Conservation (phyloP, 345 rosid species). For the Boechera stricta region DNA sequence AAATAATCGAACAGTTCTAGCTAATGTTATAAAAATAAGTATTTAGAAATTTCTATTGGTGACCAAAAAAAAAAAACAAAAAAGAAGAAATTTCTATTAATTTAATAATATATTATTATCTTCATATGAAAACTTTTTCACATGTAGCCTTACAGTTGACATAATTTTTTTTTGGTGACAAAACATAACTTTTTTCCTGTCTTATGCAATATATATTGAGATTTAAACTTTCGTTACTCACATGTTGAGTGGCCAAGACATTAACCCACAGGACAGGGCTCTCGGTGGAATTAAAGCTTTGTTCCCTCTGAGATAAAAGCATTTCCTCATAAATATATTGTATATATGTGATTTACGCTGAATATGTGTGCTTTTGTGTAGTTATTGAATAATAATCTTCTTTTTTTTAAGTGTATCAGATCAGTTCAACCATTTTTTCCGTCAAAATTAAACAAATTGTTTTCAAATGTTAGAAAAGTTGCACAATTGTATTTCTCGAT, state of each 20-base stretch:
- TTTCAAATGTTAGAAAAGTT: conserved; percentile 18
- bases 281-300: conserved; percentile 14
- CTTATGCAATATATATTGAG: neutral
- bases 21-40: neutral
- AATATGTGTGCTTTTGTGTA: neutral
- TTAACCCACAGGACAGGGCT: neutral
- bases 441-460: neutral
- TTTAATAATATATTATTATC: neutral
- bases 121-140: neutral
- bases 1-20: neutral
- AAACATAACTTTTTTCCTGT: neutral
- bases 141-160: neutral
- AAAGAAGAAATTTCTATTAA: too few relatives aligned
- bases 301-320: conserved; percentile 12
- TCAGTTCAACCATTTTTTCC: neutral
- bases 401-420: neutral
- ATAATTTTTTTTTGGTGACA: neutral
- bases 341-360: conserved; percentile 1
- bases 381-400: neutral
- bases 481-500: neutral
- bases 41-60: neutral
- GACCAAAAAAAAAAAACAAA: too few relatives aligned
- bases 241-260: neutral
- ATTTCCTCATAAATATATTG: neutral
- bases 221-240: neutral